Evolutionary conservation across 306 rosid genomes (phyloP).

Genomic region (Prunus mume): DNA sequence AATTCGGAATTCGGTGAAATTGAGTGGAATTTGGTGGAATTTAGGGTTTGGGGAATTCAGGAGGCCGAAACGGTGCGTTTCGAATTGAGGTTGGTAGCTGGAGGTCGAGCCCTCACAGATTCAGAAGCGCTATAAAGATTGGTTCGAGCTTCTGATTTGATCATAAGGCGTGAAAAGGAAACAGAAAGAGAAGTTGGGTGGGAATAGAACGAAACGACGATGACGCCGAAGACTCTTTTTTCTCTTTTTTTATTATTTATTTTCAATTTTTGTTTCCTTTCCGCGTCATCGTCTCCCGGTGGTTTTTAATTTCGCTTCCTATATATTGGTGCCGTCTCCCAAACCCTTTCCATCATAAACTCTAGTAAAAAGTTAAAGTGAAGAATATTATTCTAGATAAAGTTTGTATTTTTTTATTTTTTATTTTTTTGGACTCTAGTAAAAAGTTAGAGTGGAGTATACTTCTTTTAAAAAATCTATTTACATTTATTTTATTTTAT

Average conservation of each 20-base stretch:
- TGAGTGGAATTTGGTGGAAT: not conserved
- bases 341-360: not conserved
- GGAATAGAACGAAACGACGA: not conserved
- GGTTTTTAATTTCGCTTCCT: not conserved
- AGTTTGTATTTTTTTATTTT: too few species aligned
- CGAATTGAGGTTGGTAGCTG: not conserved
- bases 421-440: not conserved
- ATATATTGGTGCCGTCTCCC: not conserved
- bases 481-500: too few species aligned
- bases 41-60: constrained; percentile 12
- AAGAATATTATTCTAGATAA: not conserved
- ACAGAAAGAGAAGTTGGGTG: not conserved
- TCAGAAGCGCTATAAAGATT: not conserved
- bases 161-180: not conserved
- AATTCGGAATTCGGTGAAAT: not conserved
- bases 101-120: constrained; percentile 14
- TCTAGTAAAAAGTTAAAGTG: not conserved
- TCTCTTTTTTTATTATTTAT: not conserved
- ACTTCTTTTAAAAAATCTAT: too few species aligned
- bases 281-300: not conserved
- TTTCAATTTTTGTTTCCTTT: not conserved
- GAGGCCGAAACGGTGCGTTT: constrained; percentile 6
- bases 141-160: not conserved
- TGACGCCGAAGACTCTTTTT: not conserved
- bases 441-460: not conserved